Base-by-base conservation (phyloP, 805 yeast species). In the Candida schatavii region DNA sequence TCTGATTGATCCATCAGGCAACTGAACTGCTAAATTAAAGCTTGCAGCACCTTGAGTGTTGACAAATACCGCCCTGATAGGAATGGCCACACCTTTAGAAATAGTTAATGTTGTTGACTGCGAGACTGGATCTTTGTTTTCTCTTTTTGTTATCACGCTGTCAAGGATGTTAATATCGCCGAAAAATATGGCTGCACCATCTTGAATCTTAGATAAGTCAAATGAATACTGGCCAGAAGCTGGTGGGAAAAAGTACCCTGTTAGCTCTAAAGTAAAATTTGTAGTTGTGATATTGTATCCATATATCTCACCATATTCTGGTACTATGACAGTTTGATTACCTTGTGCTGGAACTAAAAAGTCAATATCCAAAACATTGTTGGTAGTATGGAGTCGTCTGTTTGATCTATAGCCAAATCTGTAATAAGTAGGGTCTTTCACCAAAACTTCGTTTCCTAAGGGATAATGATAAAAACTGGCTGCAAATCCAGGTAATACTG, bases 91-190 rank as follows among this genome's bases (percentile, higher is more conserved):
- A 23, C 27, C 27, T 7, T 7, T 11, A 7, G 27, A 7, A 7
- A 23, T 7, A 7, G 27, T 7, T 23, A 23, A 7, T 7, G 11
- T 11, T 23, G 27, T 11, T 11, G 27, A 7, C 7, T 23, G 10
- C 10, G 27, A 23, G 27, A 7, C 7, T 7, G 27, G 7, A 7
- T 11, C 11, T 11, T 11, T 23, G 11, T 23, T 23, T 7, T 23
- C 27, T 11, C 27, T 23, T 11, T 23, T 23, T 23, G 7, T 7
- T 7, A 23, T 7, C 27, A 23, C 27, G 49, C 74, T 69, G 25
- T 55, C 57, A 17, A 66, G 55, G 9, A 61, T 60, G 43, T 50
- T 55, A 14, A 55, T 54, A 33, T 43, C 27, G 34, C 63, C 64
- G 37, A 57, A 45, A 39, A 51, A 55, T 31, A 66, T 59, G 50